Base-by-base conservation (phyloP, 257 asterid genomes). In the Phtheirospermum japonicum region DNA sequence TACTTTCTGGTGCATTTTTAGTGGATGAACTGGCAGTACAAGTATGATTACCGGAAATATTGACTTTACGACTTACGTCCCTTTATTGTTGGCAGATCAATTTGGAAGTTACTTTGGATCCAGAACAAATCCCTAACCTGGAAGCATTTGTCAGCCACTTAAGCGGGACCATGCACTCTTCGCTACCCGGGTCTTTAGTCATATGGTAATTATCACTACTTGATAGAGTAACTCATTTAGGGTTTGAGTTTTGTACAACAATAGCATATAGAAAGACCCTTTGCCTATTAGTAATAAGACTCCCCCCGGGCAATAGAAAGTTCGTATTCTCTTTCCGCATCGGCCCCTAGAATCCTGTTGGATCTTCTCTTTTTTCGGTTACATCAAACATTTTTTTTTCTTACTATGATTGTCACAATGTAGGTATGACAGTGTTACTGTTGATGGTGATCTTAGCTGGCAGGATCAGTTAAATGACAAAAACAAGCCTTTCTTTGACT, bases 391-490 rank as follows among this genome's bases (percentile, higher is more conserved):
- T 9, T 17, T 43, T 69, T 43, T 69, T 23, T 23, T 28, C 63
- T 52, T 53, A 30, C 56, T 12, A 8, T 34, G 40, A 42, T 52
- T 64, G 64, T 56, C 43, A 73, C 73, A 71, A 54, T 77, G 52
- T 89, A 92, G 98, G 98, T 92, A 92, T 42, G 99, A 92, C 65
- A 83, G 96, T 66, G 92, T 92, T 64, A 85, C 95, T 6, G 54
- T 82, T 39, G 80, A 84, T 55, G 99, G 99, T 66, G 76, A 75
- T 4, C 99, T 92, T 69, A 58, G 14, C 34, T 92, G 97, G 97
- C 96, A 89, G 82, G 31, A 92, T 81, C 89, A 85, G 66, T 76
- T 92, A 73, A 92, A 89, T 70, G 79, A 75, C 75, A 75, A 77
- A 59, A 92, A 92, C 75, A 89, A 89, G 82, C 85, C 97, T 46